Evolutionary conservation across 2,329 filamentous ascomycete genomes (phyloP).

Genomic region (Coleophoma cylindrospora): DNA sequence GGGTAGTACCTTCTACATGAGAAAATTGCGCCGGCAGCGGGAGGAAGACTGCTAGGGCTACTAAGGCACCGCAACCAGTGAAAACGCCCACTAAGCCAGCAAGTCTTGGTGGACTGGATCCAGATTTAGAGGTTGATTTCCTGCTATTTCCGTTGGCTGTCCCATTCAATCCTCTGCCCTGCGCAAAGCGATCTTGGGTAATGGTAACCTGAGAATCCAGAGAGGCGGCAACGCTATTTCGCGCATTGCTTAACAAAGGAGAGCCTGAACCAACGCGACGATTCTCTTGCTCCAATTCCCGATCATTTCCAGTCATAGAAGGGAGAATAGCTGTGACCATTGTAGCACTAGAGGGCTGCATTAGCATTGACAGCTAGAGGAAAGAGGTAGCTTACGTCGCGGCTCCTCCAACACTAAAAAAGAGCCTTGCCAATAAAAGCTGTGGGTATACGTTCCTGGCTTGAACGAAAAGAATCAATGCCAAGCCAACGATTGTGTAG

Average conservation of each 20-base stretch:
- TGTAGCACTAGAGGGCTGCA: conserved; percentile 51
- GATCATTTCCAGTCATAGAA: conserved; percentile 48
- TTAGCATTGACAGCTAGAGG: too few species aligned
- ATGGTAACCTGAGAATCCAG: conserved; percentile 72
- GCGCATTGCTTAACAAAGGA: conserved; percentile 27
- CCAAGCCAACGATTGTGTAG: conserved; percentile 74
- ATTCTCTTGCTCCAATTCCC: conserved; percentile 17
- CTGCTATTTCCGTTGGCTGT: conserved; percentile 5
- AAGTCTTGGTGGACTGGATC: conserved; percentile 53
- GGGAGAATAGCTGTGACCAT: conserved; percentile 98
- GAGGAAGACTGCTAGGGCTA: conserved; percentile 78
- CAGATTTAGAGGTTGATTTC: conserved; percentile 11
- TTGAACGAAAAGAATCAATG: conserved; percentile 78
- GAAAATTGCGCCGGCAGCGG: conserved; percentile 79
- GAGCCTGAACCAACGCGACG: conserved; percentile 3
- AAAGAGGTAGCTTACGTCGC: conserved; percentile 55
- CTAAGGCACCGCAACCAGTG: conserved; percentile 84
- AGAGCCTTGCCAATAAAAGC: conserved; percentile 73
- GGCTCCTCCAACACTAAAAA: conserved; percentile 90
- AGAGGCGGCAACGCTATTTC: conserved; percentile 60
- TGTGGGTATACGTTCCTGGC: conserved; percentile 84
- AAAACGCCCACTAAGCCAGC: conserved; percentile 90
- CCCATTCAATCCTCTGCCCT: conserved; percentile 5
- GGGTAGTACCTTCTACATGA: conserved; percentile 64
- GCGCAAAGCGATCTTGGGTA: conserved; percentile 53